Percentiles rank a stretch among this genome's conserved stretches.
Conservation (phyloP, 176 grass and related monocot species). For the Sorghum bicolor region DNA sequence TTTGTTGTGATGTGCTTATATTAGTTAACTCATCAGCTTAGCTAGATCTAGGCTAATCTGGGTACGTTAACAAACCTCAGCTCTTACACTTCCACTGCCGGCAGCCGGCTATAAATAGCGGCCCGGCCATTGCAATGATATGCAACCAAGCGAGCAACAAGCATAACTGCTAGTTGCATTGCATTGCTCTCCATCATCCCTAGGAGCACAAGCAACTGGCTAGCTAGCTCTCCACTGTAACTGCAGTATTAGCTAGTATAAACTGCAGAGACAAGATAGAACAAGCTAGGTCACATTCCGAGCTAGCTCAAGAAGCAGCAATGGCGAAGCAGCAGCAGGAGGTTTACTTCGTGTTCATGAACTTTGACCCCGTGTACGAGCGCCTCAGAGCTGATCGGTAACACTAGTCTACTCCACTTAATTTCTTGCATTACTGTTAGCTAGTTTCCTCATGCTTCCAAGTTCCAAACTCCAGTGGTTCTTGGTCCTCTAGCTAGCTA, state of each 20-base stretch:
- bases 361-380: conserved; percentile 89
- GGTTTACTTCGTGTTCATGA: conserved; percentile 99
- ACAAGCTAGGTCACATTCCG: neutral
- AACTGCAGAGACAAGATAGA: neutral
- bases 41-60: conserved; percentile 56
- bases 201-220: no score
- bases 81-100: neutral
- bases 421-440: neutral
- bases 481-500: no score
- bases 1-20: neutral
- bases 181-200: neutral
- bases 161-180: neutral
- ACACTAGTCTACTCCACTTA: neutral
- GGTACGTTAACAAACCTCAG: neutral
- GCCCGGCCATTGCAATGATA: conserved; percentile 24
- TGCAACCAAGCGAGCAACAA: conserved; percentile 23
- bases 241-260: neutral
- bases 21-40: neutral
- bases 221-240: neutral
- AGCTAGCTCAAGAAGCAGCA: neutral
- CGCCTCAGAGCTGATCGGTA: conserved; percentile 74
- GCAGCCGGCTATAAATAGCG: conserved; percentile 42
- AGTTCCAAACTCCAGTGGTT: no score
- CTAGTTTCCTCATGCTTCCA: no score
- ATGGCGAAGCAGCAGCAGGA: conserved; percentile 72